A percentile compares a stretch with the other conserved stretches of the same genome.
Evolutionary conservation across 2,329 filamentous ascomycete genomes (phyloP).

Genomic region (Phialocephala subalpina): DNA sequence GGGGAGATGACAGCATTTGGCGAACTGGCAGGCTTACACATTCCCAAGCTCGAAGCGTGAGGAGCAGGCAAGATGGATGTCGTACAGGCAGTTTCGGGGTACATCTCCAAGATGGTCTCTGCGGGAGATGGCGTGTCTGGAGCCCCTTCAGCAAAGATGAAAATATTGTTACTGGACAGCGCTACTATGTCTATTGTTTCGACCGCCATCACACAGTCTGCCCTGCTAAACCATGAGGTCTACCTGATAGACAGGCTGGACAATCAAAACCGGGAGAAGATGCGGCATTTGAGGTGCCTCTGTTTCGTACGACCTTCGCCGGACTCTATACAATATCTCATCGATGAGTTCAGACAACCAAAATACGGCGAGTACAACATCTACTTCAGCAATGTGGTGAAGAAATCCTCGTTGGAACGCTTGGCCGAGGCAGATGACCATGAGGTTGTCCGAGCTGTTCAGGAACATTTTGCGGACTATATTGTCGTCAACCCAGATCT

Average conservation of each 20-base stretch:
- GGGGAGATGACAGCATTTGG: conserved; percentile 34
- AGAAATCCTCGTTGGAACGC: conserved; percentile 93
- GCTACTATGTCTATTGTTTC: conserved; percentile 96
- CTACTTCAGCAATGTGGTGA: conserved; percentile 97
- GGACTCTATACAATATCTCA: conserved; percentile 90
- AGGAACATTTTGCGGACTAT: conserved; percentile 97
- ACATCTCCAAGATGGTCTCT: conserved; percentile 95
- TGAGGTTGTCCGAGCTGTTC: conserved; percentile 91
- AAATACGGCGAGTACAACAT: conserved; percentile 98
- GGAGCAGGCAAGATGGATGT: conserved; percentile 76
- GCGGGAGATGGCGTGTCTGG: conserved; percentile 75
- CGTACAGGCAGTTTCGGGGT: conserved; percentile 89
- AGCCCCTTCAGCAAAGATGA: conserved; percentile 89
- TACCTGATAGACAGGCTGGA: conserved; percentile 97
- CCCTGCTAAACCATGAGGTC: conserved; percentile 93
- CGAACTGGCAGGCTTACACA: conserved; percentile 22
- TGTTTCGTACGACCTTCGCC: conserved; percentile 93
- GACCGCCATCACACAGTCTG: conserved; percentile 93
- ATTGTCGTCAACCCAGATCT: conserved; percentile 94
- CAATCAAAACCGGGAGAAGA: conserved; percentile 90
- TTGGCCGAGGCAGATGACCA: conserved; percentile 97
- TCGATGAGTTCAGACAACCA: conserved; percentile 94
- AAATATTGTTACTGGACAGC: conserved; percentile 91
- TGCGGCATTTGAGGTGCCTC: conserved; percentile 93
- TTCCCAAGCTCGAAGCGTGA: neutral